These are phyloP conservation scores for Cryptococcus amylolentus DNA, from an alignment of 1,284 basidiomycete species.

Conservation along the genomic window DNA sequence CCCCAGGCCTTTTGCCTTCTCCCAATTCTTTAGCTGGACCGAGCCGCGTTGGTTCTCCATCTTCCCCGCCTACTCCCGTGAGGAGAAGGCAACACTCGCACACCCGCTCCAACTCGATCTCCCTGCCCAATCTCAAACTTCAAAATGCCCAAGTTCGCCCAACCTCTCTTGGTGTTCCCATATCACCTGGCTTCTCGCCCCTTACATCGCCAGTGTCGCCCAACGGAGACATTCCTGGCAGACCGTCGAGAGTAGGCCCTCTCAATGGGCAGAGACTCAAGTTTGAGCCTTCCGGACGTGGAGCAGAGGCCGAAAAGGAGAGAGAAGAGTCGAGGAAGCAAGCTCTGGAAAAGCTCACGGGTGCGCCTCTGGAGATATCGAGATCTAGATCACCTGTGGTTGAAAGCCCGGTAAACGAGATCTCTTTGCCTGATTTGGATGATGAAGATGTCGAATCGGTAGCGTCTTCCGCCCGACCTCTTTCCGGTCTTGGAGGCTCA, in stretches of 20 bases:
- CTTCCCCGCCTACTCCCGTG: slow-evolving; percentile 27
- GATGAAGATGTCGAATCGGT: slow-evolving; percentile 38
- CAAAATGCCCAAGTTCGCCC: slow-evolving; percentile 22
- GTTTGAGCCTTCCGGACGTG: slow-evolving; percentile 43
- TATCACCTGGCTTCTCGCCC: slow-evolving; percentile 23
- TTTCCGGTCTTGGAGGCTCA: slow-evolving; percentile 30
- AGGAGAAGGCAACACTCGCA: slow-evolving; percentile 42
- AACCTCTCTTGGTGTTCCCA: slow-evolving; percentile 33
- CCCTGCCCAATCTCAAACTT: slow-evolving; percentile 42
- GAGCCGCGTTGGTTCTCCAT: slow-evolving; percentile 12
- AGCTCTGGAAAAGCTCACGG: slow-evolving; percentile 44
- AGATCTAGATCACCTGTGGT: slow-evolving; percentile 5
- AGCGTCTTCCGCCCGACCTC: slow-evolving; percentile 29
- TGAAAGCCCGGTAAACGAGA: slow-evolving; percentile 20
- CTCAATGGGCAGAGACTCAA: slow-evolving; percentile 34
- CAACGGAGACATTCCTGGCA: slow-evolving; percentile 2
- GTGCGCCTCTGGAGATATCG: slow-evolving; percentile 7
- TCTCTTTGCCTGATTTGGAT: slow-evolving; percentile 41
- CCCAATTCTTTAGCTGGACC: slow-evolving; percentile 11
- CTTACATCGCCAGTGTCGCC: slow-evolving; percentile 36
- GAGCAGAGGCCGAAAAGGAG: slow-evolving; percentile 42
- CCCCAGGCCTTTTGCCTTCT: slow-evolving; percentile 23
- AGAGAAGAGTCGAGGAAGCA: slow-evolving; percentile 41
- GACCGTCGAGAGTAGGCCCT: slow-evolving; percentile 11
- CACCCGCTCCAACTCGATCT: slow-evolving; percentile 47